phyloP scores from a whole-genome alignment of 1,139 yeast species.

The Suhomyces panamericanus region DNA sequence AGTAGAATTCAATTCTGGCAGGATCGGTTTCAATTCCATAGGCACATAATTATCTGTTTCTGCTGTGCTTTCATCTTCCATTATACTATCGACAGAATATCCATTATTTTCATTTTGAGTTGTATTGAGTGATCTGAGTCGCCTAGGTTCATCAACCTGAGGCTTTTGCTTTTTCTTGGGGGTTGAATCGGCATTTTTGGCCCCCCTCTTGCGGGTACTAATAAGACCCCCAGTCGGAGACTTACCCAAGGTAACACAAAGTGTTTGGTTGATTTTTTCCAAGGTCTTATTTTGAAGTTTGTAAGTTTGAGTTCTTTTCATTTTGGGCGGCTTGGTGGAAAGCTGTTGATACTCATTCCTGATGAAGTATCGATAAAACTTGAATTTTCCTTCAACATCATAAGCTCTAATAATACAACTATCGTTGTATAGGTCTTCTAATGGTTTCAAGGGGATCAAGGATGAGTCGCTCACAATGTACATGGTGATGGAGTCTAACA shows the following conservation, averaged over 20 bases:
- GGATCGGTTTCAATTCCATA: slow-evolving; percentile 12
- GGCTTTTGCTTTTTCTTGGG: slow-evolving; percentile 5
- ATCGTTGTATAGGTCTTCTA: slow-evolving; percentile 25
- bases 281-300: slow-evolving; percentile 13
- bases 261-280: slow-evolving; percentile 24
- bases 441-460: slow-evolving; percentile 24
- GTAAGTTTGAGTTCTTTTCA: slow-evolving; percentile 4
- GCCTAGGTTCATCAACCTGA: neutral
- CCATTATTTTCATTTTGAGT: neutral
- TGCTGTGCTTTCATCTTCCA: neutral
- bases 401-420: slow-evolving; percentile 56
- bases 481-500: slow-evolving; percentile 49
- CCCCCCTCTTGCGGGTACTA: slow-evolving; percentile 16
- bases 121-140: neutral
- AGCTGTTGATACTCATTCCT: slow-evolving; percentile 13
- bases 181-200: neutral
- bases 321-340: slow-evolving; percentile 10
- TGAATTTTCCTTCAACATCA: slow-evolving; percentile 72
- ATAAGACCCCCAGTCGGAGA: slow-evolving; percentile 25
- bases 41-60: neutral
- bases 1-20: slow-evolving; percentile 11
- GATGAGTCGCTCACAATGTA: slow-evolving; percentile 28
- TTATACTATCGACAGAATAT: neutral
- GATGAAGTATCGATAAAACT: slow-evolving; percentile 69
- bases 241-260: slow-evolving; percentile 26